Percentiles rank a stretch among this genome's conserved stretches.
Conservation (phyloP, 768 basidiomycete genomes). For the Daedaleopsis nitida region DNA sequence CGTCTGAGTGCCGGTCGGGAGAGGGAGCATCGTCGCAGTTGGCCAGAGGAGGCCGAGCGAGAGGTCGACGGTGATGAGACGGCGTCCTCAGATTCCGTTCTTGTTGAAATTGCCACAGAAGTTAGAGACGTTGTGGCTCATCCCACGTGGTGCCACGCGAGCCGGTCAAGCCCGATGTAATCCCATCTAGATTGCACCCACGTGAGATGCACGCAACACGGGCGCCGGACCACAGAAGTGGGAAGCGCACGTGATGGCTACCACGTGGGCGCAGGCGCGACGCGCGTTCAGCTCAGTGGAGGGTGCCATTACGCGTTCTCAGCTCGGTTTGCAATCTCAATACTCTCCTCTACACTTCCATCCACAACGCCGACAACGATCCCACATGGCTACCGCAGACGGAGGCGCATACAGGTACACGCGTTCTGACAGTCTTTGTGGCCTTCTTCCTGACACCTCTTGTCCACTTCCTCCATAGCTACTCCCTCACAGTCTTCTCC, state of each 20-base stretch:
- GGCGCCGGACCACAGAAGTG: no score
- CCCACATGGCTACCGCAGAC: slow-evolving; percentile 76
- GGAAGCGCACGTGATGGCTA: no score
- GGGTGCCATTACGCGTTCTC: slow-evolving; percentile 18
- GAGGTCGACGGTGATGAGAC: not conserved
- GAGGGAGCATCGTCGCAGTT: not conserved
- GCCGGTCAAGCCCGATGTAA: not conserved
- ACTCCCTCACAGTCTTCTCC: slow-evolving; percentile 99
- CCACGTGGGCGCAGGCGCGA: slow-evolving; percentile 15
- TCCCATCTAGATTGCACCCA: not conserved
- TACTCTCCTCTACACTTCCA: not conserved
- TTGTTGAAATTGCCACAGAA: not conserved
- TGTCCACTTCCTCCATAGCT: slow-evolving; percentile 50
- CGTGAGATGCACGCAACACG: not conserved
- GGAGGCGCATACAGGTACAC: slow-evolving; percentile 41
- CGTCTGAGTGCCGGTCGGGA: not conserved
- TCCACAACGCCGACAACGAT: slow-evolving; percentile 1
- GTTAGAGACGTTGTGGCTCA: not conserved
- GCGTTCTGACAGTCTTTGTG: not conserved
- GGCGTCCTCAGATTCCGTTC: no score
- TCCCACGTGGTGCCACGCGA: not conserved
- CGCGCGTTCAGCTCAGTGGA: slow-evolving; percentile 21
- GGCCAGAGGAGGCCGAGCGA: not conserved
- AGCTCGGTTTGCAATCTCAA: slow-evolving; percentile 12
- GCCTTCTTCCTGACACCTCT: slow-evolving; percentile 8